Base-by-base conservation (phyloP, 1,284 basidiomycete species). In the Vanrija sp. region DNA sequence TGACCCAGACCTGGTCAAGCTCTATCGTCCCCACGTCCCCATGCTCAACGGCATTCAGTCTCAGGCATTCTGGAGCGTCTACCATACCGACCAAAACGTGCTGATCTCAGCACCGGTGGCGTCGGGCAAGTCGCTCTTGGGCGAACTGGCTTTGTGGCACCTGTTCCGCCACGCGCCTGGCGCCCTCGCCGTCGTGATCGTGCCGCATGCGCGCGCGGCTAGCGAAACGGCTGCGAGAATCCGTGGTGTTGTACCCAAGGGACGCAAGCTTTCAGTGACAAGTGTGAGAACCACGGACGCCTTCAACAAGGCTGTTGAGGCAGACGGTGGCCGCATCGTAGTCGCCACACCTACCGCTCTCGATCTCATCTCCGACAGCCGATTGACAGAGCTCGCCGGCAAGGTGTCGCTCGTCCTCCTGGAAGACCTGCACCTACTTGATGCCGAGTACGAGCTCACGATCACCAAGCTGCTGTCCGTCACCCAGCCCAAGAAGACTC, bases 31-130 rank as follows among this genome's bases (percentile, higher is more conserved):
- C 3, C 81, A 78, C 44, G 66, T 81, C 38, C 78, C 78, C 28
- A 82, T 83, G 40, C 82, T 96, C 71, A 97, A 95, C 67, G 83
- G 86, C 1, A 83, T 98, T 5, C 95, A 98, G 72, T 91, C 89
- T 1, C 96, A 98, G 66, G 80, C 83, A 3, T 90, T 90, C 73
- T 98, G 96, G 88, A 85, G 85, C 46, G 65, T 91, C 18, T 79
- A 87, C 51, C 85, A 87, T 65, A 88, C 89, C 1, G 78, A 81
- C 45, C 77, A 81, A 43, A 89, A 94, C 69, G 75, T 86, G 4
- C 77, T 98, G n/a, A 66, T 97, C 16, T 89, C 87, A 57, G 89
- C 87, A 0, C 93, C 94, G 1, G 81, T 84, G 4, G 85, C 86
- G 6, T 85, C 85, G 55, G 94, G 94, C 1, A 97, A 95, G 75